Base-by-base conservation (phyloP, 208 protist species). In the Leishmania tropica region DNA sequence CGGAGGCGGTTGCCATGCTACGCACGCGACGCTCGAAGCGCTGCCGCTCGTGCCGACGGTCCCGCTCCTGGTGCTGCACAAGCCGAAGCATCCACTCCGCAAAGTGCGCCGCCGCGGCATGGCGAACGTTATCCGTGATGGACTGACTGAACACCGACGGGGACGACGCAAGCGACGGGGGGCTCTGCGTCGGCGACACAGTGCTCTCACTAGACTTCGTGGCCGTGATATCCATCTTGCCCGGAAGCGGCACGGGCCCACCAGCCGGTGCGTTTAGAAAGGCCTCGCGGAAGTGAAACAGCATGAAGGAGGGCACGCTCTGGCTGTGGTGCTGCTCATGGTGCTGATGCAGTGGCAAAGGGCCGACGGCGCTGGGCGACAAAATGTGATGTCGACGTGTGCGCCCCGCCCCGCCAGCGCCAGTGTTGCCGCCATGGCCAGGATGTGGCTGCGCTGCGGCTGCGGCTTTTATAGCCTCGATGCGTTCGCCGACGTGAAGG, bases 61-160 rank as follows among this genome's bases (percentile, higher is more conserved):
- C 85, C 3, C 68, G 80, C 83, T 91, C 85, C 62, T 89, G 87
- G 24, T 81, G 28, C 37, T 76, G 76, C 62, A 93, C 78, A 65
- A 93, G 78, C 1, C 85, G 83, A 76, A 93, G 81, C 79, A 91
- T 83, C 90, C 90, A 93, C 65, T 80, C 79, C 45, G 87, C 86
- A 51, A 93, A 89, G 83, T 93, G 88, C n/a, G 83, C 42, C 17
- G 86, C 85, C 10, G 89, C 89, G 42, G 78, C 84, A 67, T 76
- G 62, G 76, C 82, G 78, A 65, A 78, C 81, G 45, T 71, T 62
- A 56, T 73, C 48, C 81, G 71, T 54, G 78, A 78, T 19, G 40
- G 74, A 37, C 21, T 40, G 31, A 21, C 48, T 51, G 56, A 83
- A 31, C 15, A 51, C 70, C 2, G 70, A 76, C 47, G 75, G 75